Evolutionary conservation across 73 alveolate genomes (phyloP).

Genomic region (Symbiodinium pilosum): DNA sequence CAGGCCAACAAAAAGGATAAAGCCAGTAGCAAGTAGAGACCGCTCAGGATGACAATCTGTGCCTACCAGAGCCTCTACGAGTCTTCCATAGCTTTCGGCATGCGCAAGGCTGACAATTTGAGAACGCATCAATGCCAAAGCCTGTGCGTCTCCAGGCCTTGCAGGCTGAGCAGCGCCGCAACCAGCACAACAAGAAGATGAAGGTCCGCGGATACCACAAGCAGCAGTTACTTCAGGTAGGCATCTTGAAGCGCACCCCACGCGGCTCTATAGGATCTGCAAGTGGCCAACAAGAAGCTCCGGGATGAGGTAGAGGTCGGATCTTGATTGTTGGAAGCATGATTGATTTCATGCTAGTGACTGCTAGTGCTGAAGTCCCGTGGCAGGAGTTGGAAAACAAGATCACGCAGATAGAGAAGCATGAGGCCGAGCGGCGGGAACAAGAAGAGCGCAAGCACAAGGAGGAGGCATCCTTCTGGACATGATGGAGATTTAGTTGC

Average conservation of each 20-base stretch:
- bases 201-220: conserved; percentile 92
- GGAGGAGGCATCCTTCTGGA: conserved; percentile 43
- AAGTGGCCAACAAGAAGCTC: conserved; percentile 97
- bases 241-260: no score
- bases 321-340: no score
- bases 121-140: background rate
- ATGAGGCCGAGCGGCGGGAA: conserved; percentile 98
- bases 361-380: no score
- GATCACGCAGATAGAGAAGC: conserved; percentile 97
- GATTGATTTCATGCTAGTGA: background rate
- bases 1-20: background rate
- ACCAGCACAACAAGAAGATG: conserved; percentile 97
- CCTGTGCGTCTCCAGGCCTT: conserved; percentile 82
- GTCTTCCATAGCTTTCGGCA: conserved; percentile 99
- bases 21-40: background rate
- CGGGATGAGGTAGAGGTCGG: conserved; percentile 97
- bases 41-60: conserved; percentile 96
- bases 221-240: background rate
- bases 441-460: conserved; percentile 93
- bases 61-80: conserved; percentile 99
- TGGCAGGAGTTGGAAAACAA: conserved; percentile 96
- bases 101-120: conserved; percentile 98
- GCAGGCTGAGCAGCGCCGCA: conserved; percentile 98
- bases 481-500: no score
- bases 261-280: conserved; percentile 30